phyloP scores from a whole-genome alignment of 495 filamentous ascomycete species.

The Glutinoglossum americanum region DNA sequence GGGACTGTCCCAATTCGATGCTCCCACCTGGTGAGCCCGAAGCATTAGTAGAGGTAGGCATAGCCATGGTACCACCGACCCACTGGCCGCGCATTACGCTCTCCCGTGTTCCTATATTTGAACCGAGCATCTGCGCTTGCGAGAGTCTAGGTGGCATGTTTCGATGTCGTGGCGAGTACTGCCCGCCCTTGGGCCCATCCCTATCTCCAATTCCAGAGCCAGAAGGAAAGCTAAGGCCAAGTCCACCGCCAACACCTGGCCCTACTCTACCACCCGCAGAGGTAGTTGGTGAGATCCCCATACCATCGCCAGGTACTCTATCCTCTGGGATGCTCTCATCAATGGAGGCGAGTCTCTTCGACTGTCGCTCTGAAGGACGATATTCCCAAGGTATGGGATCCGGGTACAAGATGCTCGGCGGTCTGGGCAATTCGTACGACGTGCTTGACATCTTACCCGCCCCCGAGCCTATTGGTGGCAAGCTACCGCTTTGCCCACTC shows the following conservation, averaged over 20 bases:
- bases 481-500: background rate
- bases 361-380: background rate
- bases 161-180: background rate
- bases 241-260: background rate
- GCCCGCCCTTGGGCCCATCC: background rate
- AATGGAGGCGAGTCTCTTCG: background rate
- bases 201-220: background rate
- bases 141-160: background rate
- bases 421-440: slow-evolving; percentile 1
- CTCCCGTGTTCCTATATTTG: background rate
- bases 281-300: background rate
- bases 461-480: background rate
- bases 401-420: background rate
- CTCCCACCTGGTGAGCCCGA: background rate
- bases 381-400: slow-evolving; percentile 1
- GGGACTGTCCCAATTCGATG: background rate
- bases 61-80: slow-evolving; percentile 1
- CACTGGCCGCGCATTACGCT: background rate
- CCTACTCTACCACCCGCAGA: background rate
- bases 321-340: background rate
- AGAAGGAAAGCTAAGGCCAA: background rate
- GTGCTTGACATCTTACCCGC: background rate
- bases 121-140: background rate
- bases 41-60: background rate
- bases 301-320: background rate